phyloP scores from a whole-genome alignment of 805 yeast species.

The Yarrowia keelungensis region DNA sequence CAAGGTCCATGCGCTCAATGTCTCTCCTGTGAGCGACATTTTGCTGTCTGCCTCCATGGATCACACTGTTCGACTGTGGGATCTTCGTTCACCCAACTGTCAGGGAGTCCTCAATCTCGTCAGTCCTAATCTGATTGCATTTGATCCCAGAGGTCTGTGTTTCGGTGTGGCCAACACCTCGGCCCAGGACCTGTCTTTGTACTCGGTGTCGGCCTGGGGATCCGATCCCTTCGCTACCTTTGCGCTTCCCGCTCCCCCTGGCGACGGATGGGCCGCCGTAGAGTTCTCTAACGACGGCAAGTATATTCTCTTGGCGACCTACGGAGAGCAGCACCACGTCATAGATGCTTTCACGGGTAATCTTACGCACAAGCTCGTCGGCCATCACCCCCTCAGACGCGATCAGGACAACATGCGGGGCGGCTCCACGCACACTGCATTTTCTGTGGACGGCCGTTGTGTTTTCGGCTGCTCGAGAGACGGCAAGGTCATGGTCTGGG shows the following conservation, averaged over 20 bases:
- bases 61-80: constrained; percentile 87
- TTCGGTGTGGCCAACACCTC: constrained; percentile 64
- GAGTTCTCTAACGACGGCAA: constrained; percentile 85
- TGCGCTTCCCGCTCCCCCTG: constrained; percentile 51
- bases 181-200: constrained; percentile 56
- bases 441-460: constrained; percentile 71
- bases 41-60: constrained; percentile 76
- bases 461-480: constrained; percentile 67
- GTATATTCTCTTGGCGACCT: constrained; percentile 63
- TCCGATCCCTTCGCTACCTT: constrained; percentile 62
- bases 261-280: constrained; percentile 61
- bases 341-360: constrained; percentile 75
- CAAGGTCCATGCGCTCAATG: constrained; percentile 72
- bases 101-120: constrained; percentile 67
- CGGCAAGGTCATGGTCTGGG: constrained; percentile 63
- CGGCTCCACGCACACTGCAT: constrained; percentile 53
- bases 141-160: constrained; percentile 85
- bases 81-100: constrained; percentile 68
- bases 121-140: constrained; percentile 64
- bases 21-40: constrained; percentile 71
- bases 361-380: constrained; percentile 56
- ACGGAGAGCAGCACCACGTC: constrained; percentile 64
- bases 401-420: constrained; percentile 59
- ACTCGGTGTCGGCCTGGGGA: constrained; percentile 65
- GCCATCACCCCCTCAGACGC: constrained; percentile 55